These are phyloP conservation scores for Glaciozyma antarctica DNA, from an alignment of 768 basidiomycete species.

Conservation along the genomic window DNA sequence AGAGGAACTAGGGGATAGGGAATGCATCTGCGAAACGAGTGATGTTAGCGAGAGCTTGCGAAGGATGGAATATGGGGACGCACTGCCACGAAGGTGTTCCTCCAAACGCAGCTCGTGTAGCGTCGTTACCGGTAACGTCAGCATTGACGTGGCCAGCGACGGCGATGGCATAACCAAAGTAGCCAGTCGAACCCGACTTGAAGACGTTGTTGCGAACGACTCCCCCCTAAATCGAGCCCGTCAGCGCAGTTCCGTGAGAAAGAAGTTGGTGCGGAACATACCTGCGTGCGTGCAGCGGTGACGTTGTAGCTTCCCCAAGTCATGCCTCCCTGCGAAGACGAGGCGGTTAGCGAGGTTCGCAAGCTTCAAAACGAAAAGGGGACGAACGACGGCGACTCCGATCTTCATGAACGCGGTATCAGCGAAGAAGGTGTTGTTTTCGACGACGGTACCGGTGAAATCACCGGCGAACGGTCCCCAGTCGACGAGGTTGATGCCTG, in stretches of 20 bases:
- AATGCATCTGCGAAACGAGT: conserved; percentile 7
- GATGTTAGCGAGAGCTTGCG: background rate
- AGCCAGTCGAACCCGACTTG: conserved; percentile 27
- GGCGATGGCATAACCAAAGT: conserved; percentile 34
- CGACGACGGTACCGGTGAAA: conserved; percentile 30
- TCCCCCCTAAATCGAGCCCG: no score
- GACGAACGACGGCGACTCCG: conserved; percentile 19
- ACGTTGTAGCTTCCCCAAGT: conserved; percentile 32
- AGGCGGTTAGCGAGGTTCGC: no score
- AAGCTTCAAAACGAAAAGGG: no score
- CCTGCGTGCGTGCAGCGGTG: conserved; percentile 19
- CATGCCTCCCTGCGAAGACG: background rate
- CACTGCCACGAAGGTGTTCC: conserved; percentile 18
- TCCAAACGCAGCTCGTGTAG: conserved; percentile 26
- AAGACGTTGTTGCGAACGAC: conserved; percentile 14
- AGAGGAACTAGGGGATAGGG: conserved; percentile 7
- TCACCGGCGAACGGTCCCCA: conserved; percentile 25
- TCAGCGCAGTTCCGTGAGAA: no score
- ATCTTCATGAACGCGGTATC: conserved; percentile 33
- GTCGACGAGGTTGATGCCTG: conserved; percentile 34
- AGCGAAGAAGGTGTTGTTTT: conserved; percentile 31
- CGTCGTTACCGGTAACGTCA: conserved; percentile 31
- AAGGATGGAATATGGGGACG: background rate
- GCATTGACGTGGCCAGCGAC: conserved; percentile 30
- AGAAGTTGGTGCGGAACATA: background rate